Evolutionary conservation across 1,139 yeast genomes (phyloP), one percentile per base, ranked within the genome.

Genomic region (Scheffersomyces cryptocercus): DNA sequence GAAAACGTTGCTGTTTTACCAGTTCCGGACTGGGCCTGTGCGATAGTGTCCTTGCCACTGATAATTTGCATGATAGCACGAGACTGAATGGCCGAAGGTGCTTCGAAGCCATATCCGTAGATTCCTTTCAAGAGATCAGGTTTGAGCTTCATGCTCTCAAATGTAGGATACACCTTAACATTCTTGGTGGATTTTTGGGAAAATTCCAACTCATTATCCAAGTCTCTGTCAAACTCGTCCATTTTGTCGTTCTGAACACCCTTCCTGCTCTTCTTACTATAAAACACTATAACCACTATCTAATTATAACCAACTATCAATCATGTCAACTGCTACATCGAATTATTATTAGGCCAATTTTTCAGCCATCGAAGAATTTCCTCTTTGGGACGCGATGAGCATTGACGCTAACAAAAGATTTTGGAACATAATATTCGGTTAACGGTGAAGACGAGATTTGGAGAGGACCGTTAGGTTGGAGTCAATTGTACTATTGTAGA

Each of bases 11-110:
- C 99, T 0, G 99, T 93, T 65, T 93, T 93, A 59, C 99, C 99
- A 1, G 99, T 93, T 49, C 99, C 99, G 4, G 97, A 88, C 64
- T 93, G 99, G 9, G 98, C 97, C 67, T 93, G 99, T 16, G 98
- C 98, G 48, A 93, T 88, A 2, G 93, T 88, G 63, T 93, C 99
- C 56, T 85, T 79, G 4, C 97, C 98, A 41, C 85, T 79, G 42
- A 91, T 89, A 50, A 91, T 90, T 60, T 91, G 98, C 69, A 87
- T 79, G 45, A 93, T 93, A 30, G 97, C 99, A 55, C 98, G 75
- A 36, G 95, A 88, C 66, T 93, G 99, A 65, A 93, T 93, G 6
- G 97, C 90, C 20, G 97, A 88, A 13, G 99, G 99, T 8, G 86
- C 81, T 65, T 90, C 97, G 61, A 90, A 93, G 14, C 99, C 98